A percentile compares a stretch with the other conserved stretches of the same genome.
Conservation (phyloP, 164 flowering plant genomes). For the Berberis thunbergii region DNA sequence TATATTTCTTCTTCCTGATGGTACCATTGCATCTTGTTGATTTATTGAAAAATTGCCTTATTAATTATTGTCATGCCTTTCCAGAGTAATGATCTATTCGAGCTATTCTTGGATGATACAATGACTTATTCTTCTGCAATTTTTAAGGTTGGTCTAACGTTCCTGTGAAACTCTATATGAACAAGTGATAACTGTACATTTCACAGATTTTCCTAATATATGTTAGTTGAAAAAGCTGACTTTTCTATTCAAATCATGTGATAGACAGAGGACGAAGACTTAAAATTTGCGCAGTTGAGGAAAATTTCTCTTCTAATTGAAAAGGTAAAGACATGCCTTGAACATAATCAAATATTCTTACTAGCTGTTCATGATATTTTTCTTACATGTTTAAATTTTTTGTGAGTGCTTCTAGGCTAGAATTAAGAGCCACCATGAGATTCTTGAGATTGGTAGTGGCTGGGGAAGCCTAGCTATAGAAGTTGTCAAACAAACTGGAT, state of each 20-base stretch:
- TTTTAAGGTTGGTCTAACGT: constrained; percentile 51
- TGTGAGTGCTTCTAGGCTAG: constrained; percentile 39
- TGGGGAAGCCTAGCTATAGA: constrained; percentile 95
- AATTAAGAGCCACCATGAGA: constrained; percentile 47
- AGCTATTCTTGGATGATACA: constrained; percentile 84
- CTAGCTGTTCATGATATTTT: neutral
- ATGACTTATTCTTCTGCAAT: constrained; percentile 91
- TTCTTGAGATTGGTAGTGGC: constrained; percentile 91
- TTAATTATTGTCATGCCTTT: constrained; percentile 8
- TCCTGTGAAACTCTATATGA: neutral
- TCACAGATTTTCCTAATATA: neutral
- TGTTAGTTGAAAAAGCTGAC: neutral
- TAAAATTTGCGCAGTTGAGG: constrained; percentile 70
- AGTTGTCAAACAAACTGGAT: constrained; percentile 78
- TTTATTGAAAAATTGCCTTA: neutral
- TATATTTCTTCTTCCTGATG: neutral
- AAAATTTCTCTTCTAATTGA: constrained; percentile 70
- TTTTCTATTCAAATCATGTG: constrained; percentile 4
- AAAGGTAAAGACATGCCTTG: constrained; percentile 35
- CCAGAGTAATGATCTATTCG: constrained; percentile 84
- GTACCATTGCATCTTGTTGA: neutral
- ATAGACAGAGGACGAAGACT: constrained; percentile 63
- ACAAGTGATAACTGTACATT: neutral
- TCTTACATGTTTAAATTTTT: neutral
- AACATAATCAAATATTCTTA: neutral